Evolutionary conservation across 305 asterid genomes (phyloP).

Genomic region (Solanum hybrid): DNA sequence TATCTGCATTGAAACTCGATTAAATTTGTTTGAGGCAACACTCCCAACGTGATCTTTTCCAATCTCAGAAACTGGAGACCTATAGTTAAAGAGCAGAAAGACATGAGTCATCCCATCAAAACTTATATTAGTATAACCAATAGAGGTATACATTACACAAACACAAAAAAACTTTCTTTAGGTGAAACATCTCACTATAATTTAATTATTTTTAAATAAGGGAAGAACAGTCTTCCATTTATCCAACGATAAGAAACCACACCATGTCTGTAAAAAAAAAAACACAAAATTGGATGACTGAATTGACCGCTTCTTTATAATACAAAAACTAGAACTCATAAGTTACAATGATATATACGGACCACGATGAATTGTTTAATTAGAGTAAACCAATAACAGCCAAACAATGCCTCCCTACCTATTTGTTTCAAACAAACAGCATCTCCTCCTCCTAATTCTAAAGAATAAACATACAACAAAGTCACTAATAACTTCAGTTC

Average conservation of each 20-base stretch:
- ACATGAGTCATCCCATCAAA: not conserved
- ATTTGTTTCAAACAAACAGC: not conserved
- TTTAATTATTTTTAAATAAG: not conserved
- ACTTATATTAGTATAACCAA: not conserved
- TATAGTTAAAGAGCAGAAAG: not conserved
- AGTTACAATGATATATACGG: slow-evolving; percentile 2
- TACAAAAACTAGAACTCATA: not conserved
- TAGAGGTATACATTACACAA: not conserved
- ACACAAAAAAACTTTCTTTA: not conserved
- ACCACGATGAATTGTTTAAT: not conserved
- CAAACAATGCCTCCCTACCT: slow-evolving; percentile 7
- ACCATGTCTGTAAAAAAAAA: not conserved
- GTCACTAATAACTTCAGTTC: not conserved
- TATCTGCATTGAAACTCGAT: not conserved
- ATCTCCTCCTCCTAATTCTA: not conserved
- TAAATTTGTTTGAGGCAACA: not conserved
- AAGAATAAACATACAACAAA: not conserved
- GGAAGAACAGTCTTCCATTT: not conserved
- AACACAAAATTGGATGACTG: not conserved
- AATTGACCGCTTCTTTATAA: not conserved
- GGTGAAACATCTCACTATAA: not conserved
- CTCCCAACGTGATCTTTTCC: not conserved
- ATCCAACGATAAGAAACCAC: not conserved
- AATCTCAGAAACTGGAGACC: not conserved
- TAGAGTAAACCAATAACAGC: not conserved